These are phyloP conservation scores for Ophiostoma angusticollis DNA, from an alignment of 2,329 filamentous ascomycete genomes.

Conservation along the genomic window DNA sequence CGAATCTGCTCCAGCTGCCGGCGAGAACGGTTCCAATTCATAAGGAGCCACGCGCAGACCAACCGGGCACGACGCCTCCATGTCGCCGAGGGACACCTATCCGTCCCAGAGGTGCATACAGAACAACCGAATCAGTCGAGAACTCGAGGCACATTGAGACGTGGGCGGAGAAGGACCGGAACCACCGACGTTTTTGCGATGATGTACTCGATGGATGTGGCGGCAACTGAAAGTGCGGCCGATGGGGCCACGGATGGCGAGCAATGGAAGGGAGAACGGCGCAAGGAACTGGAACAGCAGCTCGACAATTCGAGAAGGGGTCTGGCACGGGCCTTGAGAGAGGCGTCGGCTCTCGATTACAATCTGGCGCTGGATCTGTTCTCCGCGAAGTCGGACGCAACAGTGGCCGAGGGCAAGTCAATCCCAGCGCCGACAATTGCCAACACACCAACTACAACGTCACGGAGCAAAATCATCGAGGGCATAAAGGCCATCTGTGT, in stretches of 20 bases:
- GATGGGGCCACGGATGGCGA: slow-evolving; percentile 52
- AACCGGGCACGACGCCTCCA: not conserved
- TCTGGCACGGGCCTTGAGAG: slow-evolving; percentile 5
- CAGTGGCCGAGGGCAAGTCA: not conserved
- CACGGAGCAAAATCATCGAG: slow-evolving; percentile 4
- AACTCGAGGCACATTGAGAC: slow-evolving; percentile 13
- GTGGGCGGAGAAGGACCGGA: slow-evolving; percentile 35
- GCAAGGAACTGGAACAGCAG: slow-evolving; percentile 47
- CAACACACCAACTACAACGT: slow-evolving; percentile 4
- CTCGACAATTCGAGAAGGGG: slow-evolving; percentile 38
- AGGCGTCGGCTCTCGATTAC: slow-evolving; percentile 2
- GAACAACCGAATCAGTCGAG: no score
- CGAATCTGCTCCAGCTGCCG: slow-evolving; percentile 54
- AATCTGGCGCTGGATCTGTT: not conserved
- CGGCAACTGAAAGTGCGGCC: no score
- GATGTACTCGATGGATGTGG: slow-evolving; percentile 55
- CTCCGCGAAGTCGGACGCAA: not conserved
- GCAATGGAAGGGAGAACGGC: slow-evolving; percentile 41
- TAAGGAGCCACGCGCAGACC: slow-evolving; percentile 17
- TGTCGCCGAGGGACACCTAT: not conserved
- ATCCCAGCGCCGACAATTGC: slow-evolving; percentile 3
- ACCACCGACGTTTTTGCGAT: slow-evolving; percentile 48
- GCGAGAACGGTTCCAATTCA: slow-evolving; percentile 34
- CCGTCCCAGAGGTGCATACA: no score
- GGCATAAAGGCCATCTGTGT: slow-evolving; percentile 11